Evolutionary conservation across 371 early-diverging fungal genomes (phyloP).

Genomic region (Zychaea mexicana): DNA sequence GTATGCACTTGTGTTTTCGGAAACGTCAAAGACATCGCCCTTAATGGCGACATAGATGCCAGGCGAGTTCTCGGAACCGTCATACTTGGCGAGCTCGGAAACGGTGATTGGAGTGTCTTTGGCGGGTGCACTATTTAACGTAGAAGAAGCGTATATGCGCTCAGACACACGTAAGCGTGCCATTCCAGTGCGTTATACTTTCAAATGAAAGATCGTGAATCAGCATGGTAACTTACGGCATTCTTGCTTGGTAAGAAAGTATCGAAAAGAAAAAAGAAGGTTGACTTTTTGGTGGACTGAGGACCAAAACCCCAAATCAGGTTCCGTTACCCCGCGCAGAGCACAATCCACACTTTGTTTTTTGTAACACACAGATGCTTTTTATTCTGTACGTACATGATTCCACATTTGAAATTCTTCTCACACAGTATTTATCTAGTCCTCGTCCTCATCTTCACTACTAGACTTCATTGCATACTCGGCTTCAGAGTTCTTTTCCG

Average conservation of each 20-base stretch:
- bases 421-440: neutral
- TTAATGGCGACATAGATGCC: constrained; percentile 86
- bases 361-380: neutral
- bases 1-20: constrained; percentile 67
- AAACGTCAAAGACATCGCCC: constrained; percentile 83
- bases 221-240: constrained; percentile 7
- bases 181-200: too few relatives aligned
- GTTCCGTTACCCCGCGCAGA: neutral
- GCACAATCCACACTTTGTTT: neutral
- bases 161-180: too few relatives aligned
- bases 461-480: neutral
- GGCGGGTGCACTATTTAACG: constrained; percentile 53
- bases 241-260: neutral
- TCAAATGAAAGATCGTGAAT: too few relatives aligned
- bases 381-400: neutral
- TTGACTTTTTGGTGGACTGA: neutral
- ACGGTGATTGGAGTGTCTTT: constrained; percentile 55
- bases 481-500: neutral
- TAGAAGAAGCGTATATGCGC: too few relatives aligned
- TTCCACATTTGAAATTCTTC: too few relatives aligned
- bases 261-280: neutral
- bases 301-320: neutral
- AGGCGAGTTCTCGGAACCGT: constrained; percentile 66
- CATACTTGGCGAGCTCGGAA: constrained; percentile 69
- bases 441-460: too few relatives aligned